phyloP scores from a whole-genome alignment of 352 stramenopile genomes.

The Globisporangium viniferum region DNA sequence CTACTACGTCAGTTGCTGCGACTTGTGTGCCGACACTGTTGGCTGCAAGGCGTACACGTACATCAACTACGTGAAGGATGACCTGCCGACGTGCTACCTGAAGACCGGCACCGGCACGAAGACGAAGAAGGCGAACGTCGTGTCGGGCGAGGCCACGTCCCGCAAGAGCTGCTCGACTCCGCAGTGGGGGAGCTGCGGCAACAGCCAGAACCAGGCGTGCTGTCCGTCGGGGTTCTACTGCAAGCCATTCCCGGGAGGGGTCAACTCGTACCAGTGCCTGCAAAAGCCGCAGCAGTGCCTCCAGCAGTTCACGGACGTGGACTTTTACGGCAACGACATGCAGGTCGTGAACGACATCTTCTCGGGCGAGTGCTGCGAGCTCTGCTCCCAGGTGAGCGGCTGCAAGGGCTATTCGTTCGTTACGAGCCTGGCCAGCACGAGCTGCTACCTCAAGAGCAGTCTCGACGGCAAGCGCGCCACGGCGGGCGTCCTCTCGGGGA shows the following conservation, averaged over 20 bases:
- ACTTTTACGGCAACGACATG: slow-evolving; percentile 40
- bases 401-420: slow-evolving; percentile 36
- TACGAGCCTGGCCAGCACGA: slow-evolving; percentile 20
- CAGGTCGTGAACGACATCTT: slow-evolving; percentile 20
- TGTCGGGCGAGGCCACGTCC: slow-evolving; percentile 2
- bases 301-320: slow-evolving; percentile 29
- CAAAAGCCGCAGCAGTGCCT: slow-evolving; percentile 27
- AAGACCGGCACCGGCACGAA: slow-evolving; percentile 4
- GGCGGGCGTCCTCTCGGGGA: neutral
- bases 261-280: slow-evolving; percentile 42
- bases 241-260: slow-evolving; percentile 36
- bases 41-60: slow-evolving; percentile 20
- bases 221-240: slow-evolving; percentile 42
- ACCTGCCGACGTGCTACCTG: slow-evolving; percentile 14
- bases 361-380: slow-evolving; percentile 23
- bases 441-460: slow-evolving; percentile 32
- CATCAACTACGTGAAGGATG: slow-evolving; percentile 8
- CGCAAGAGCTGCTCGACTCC: slow-evolving; percentile 19
- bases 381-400: slow-evolving; percentile 18
- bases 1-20: slow-evolving; percentile 6
- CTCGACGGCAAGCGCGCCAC: neutral
- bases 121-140: neutral
- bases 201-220: slow-evolving; percentile 20
- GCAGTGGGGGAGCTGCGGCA: slow-evolving; percentile 23
- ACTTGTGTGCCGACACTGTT: slow-evolving; percentile 10